A percentile compares a stretch with the other conserved stretches of the same genome.
phyloP scores from a whole-genome alignment of 768 basidiomycete genomes.

The Kwoniella newhampshirensis region DNA sequence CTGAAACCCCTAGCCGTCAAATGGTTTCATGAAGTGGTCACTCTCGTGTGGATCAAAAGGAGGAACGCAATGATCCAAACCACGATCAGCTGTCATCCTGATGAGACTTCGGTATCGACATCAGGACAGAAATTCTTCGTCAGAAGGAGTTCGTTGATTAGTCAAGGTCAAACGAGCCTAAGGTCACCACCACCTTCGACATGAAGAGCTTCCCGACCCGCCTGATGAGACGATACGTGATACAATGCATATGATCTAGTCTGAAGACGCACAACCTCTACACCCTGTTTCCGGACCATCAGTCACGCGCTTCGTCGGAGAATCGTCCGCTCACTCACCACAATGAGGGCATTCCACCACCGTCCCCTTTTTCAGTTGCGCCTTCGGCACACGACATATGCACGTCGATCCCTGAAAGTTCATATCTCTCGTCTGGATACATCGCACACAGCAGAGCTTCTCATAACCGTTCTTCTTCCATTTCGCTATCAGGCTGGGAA shows the following conservation, averaged over 20 bases:
- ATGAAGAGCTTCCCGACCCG: too few relatives aligned
- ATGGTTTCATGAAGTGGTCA: too few relatives aligned
- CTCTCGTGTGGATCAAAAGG: too few relatives aligned
- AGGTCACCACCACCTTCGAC: too few relatives aligned
- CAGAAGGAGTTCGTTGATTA: too few relatives aligned
- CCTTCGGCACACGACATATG: slow-evolving; percentile 95
- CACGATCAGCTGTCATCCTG: too few relatives aligned
- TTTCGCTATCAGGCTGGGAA: slow-evolving; percentile 82
- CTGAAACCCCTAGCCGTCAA: too few relatives aligned
- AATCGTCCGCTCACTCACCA: slow-evolving; percentile 61
- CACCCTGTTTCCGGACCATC: slow-evolving; percentile 19
- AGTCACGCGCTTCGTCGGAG: slow-evolving; percentile 1
- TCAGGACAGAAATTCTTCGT: too few relatives aligned
- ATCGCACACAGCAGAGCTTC: slow-evolving; percentile 93
- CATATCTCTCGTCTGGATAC: slow-evolving; percentile 97
- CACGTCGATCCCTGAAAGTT: slow-evolving; percentile 98
- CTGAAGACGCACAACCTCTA: slow-evolving; percentile 32
- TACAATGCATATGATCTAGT: slow-evolving; percentile 29
- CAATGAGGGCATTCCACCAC: slow-evolving; percentile 96
- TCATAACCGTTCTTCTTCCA: slow-evolving; percentile 99
- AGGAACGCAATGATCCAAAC: too few relatives aligned
- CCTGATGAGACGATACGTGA: slow-evolving; percentile 15
- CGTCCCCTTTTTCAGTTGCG: slow-evolving; percentile 81
- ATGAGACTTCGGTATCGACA: too few relatives aligned
- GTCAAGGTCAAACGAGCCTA: too few relatives aligned